These are phyloP conservation scores for Blastocystis sp. DNA, from an alignment of 352 stramenopile species.

Conservation along the genomic window DNA sequence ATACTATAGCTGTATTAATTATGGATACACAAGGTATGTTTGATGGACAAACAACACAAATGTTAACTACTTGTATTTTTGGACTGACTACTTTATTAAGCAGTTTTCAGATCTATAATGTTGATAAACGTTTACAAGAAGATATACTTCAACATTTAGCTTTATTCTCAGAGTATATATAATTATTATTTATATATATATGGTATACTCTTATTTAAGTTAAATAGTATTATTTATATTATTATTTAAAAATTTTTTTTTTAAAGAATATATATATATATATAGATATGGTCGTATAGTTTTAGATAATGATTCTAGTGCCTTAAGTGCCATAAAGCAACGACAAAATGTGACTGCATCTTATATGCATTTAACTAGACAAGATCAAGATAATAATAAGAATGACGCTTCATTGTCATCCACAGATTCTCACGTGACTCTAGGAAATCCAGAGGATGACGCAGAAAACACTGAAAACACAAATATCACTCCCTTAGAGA, in stretches of 20 bases:
- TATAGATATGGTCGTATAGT: constrained; percentile 38
- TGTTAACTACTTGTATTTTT: constrained; percentile 92
- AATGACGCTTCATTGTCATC: too few relatives aligned
- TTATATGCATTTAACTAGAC: too few relatives aligned
- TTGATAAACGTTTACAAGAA: constrained; percentile 93
- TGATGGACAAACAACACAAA: constrained; percentile 90
- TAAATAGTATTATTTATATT: constrained; percentile 5
- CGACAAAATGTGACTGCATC: too few relatives aligned
- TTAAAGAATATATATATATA: too few relatives aligned
- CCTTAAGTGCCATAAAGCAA: too few relatives aligned
- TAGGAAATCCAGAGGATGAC: too few relatives aligned
- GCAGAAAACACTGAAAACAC: too few relatives aligned
- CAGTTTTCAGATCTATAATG: constrained; percentile 95
- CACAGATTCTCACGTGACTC: too few relatives aligned
- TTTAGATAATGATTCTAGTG: too few relatives aligned
- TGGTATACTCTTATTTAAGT: not conserved
- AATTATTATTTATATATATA: constrained; percentile 2
- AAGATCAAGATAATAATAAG: too few relatives aligned
- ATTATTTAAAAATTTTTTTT: too few relatives aligned
- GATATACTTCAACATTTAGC: constrained; percentile 95
- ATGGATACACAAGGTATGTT: constrained; percentile 99
- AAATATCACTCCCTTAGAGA: too few relatives aligned
- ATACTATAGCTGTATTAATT: constrained; percentile 76
- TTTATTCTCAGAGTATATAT: constrained; percentile 80
- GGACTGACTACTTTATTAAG: constrained; percentile 78